phyloP scores from a whole-genome alignment of 225 moss, liverwort and hornwort genomes.

The Marchantia paleacea region DNA sequence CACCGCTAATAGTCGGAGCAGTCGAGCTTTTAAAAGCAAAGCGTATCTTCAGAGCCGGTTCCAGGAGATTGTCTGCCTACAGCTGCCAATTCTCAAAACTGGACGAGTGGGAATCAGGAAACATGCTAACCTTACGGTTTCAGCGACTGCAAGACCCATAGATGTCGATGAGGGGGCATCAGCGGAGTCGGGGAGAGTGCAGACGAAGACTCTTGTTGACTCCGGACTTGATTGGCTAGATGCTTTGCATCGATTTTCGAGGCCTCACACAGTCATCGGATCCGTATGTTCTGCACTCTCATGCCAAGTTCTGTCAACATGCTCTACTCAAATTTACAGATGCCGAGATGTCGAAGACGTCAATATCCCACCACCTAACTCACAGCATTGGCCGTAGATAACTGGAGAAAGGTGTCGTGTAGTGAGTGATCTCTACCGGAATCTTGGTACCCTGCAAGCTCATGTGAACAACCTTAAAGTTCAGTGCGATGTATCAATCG shows the following conservation, averaged over 20 bases:
- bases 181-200: conserved; percentile 40
- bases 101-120: conserved; percentile 21
- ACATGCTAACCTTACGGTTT: conserved; percentile 26
- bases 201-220: conserved; percentile 48
- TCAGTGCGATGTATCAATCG: too few species aligned
- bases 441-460: not conserved
- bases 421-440: not conserved
- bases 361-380: not conserved
- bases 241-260: conserved; percentile 72
- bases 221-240: conserved; percentile 64
- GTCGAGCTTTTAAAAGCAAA: not conserved
- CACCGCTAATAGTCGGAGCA: not conserved
- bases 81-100: not conserved
- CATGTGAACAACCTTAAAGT: too few species aligned
- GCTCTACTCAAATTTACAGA: not conserved
- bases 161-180: conserved; percentile 49
- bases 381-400: not conserved
- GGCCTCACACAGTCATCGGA: conserved; percentile 83
- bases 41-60: conserved; percentile 8
- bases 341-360: not conserved
- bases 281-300: conserved; percentile 46
- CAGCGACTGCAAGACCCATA: conserved; percentile 71
- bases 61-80: conserved; percentile 11
- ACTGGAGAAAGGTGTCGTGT: not conserved
- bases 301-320: not conserved